Conservation (phyloP, 78 protist genomes). For the Dictyostelium purpureum region DNA sequence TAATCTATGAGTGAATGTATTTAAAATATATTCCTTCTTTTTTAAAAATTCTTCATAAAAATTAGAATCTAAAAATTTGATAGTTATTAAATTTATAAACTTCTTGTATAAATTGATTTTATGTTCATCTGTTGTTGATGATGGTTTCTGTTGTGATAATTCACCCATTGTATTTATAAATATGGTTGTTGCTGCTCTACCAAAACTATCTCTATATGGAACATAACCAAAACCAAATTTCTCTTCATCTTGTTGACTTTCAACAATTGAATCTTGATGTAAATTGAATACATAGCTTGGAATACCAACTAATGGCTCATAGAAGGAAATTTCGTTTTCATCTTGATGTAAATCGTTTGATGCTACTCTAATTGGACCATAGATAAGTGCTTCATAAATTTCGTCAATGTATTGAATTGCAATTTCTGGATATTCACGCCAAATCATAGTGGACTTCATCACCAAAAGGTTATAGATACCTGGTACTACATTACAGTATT, state of each 20-base stretch:
- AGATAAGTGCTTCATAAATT: conserved; percentile 16
- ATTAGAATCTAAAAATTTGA: background rate
- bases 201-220: conserved; percentile 48
- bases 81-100: conserved; percentile 20
- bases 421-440: conserved; percentile 46
- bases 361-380: conserved; percentile 39
- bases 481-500: background rate
- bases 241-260: conserved; percentile 19
- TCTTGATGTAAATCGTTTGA: background rate
- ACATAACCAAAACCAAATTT: conserved; percentile 57
- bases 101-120: background rate
- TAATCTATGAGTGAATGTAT: conserved; percentile 51
- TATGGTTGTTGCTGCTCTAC: conserved; percentile 18
- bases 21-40: conserved; percentile 28
- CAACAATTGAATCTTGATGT: conserved; percentile 12
- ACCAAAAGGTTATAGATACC: conserved; percentile 41
- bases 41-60: conserved; percentile 5
- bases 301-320: conserved; percentile 48
- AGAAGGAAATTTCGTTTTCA: background rate
- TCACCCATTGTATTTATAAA: conserved; percentile 33
- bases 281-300: conserved; percentile 49
- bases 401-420: conserved; percentile 31
- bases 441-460: conserved; percentile 5
- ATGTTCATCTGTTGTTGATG: background rate
- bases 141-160: background rate